Evolutionary conservation across 192 early-diverging fungal species (phyloP).

Genomic region (Coemansia aciculifera): DNA sequence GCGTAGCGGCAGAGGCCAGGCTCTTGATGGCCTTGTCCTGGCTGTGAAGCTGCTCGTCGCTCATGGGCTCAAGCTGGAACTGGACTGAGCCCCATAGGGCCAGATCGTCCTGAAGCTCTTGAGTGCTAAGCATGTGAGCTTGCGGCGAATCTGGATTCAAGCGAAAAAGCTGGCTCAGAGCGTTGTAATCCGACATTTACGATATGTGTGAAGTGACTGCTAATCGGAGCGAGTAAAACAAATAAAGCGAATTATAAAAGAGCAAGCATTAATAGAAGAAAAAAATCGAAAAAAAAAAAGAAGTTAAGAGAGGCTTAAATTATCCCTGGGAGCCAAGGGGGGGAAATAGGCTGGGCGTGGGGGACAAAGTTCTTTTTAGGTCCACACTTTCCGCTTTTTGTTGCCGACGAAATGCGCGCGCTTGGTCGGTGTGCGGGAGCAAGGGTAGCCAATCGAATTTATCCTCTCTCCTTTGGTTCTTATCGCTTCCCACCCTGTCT

Average conservation of each 20-base stretch:
- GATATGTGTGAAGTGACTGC: not conserved
- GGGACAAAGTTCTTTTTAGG: too few relatives aligned
- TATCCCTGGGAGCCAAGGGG: not conserved
- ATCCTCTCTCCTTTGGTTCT: not conserved
- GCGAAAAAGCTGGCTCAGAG: slow-evolving; percentile 49
- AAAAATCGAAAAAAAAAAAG: not conserved
- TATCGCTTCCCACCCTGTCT: slow-evolving; percentile 4
- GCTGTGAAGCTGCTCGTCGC: slow-evolving; percentile 19
- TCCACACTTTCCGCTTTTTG: not conserved
- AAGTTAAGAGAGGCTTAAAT: not conserved
- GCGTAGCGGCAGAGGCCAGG: not conserved
- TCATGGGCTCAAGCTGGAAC: slow-evolving; percentile 62
- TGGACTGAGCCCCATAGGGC: slow-evolving; percentile 69
- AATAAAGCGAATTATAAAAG: not conserved
- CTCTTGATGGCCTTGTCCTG: slow-evolving; percentile 7
- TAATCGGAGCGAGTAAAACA: not conserved
- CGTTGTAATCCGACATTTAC: slow-evolving; percentile 50
- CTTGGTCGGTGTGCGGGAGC: not conserved
- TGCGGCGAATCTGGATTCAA: slow-evolving; percentile 59
- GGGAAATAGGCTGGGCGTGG: not conserved
- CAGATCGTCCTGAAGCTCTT: slow-evolving; percentile 66
- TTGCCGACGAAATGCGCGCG: not conserved
- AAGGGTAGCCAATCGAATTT: slow-evolving; percentile 4
- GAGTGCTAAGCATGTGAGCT: slow-evolving; percentile 56
- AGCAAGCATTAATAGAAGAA: not conserved